Evolutionary conservation across 164 flowering plant species (phyloP), one percentile per base, ranked within the genome.

Genomic region (Berberis vulgaris): DNA sequence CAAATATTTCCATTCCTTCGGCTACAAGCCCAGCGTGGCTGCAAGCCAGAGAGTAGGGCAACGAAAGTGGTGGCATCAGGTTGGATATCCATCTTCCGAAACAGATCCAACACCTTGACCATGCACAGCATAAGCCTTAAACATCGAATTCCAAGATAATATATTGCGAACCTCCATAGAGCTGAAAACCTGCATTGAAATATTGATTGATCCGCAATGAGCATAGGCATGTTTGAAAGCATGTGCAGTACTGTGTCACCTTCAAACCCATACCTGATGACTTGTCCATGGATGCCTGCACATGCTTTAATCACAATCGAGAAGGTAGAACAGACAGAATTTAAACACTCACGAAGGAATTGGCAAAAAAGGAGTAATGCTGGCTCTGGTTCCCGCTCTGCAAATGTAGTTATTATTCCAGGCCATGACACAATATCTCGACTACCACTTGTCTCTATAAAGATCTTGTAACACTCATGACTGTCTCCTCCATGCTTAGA

Each of bases 81-180:
- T 45, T 57, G 49, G 54, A 70, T 50, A 65, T 80, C 68, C 92
- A 90, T 86, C 63, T 53, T 49, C 2, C 54, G 49, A 61, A 84
- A 91, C 50, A 85, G 76, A 13, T 65, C 26, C 71, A 88, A 69
- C 41, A 87, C 86, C 87, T 72, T 71, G 76, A 6, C 96, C 96
- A 71, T 91, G 93, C 64, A 90, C 62, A 1, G 86, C 86, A 74
- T 77, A 82, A 59, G 87, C 84, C 76, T 90, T 90, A 55, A 88
- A 73, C 72, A 88, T 80, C n/a, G 96, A 78, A 61, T 88, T 88
- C 93, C 96, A 91, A 65, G 97, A 83, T 8, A 88, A 77, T 6
- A 66, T 61, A 65, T 88, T 86, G 43, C 69, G 83, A 38, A 7
- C 60, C 11, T 4, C 61, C 81, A 84, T 80, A 26, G 62, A 67